These are phyloP conservation scores for Sphagnum tenellum DNA, from an alignment of 225 moss, liverwort and hornwort genomes.

Conservation along the genomic window DNA sequence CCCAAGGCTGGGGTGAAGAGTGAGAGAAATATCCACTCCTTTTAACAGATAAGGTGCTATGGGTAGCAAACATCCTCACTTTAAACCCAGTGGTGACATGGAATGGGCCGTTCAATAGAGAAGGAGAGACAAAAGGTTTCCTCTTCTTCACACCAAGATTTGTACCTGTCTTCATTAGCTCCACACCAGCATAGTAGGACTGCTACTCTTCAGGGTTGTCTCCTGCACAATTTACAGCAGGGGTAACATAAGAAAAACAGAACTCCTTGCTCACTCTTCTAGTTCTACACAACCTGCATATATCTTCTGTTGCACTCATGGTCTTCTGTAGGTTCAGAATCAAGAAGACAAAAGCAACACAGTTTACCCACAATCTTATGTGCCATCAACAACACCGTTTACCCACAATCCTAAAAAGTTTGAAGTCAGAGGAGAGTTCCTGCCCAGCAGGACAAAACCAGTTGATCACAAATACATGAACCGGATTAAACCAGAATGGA, in stretches of 20 bases:
- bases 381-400: too few species aligned
- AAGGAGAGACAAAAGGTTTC: constrained; percentile 18
- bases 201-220: constrained; percentile 5
- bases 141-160: constrained; percentile 9
- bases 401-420: too few species aligned
- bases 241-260: too few species aligned
- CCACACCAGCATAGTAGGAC: constrained; percentile 1
- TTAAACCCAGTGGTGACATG: constrained; percentile 10
- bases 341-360: too few species aligned
- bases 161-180: neutral
- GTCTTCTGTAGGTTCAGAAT: too few species aligned
- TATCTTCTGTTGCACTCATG: too few species aligned
- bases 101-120: constrained; percentile 12
- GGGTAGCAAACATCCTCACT: constrained; percentile 16
- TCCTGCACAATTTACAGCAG: constrained; percentile 10
- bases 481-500: neutral
- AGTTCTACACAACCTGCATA: too few species aligned
- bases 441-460: too few species aligned
- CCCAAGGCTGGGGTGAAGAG: constrained; percentile 13
- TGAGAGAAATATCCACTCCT: constrained; percentile 43
- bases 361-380: too few species aligned
- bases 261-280: too few species aligned
- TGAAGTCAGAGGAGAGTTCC: too few species aligned
- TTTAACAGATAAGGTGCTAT: constrained; percentile 11
- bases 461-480: too few species aligned